Percentiles rank a stretch among this genome's conserved stretches.
These are phyloP conservation scores for Verticillium isaacii DNA, from an alignment of 2,329 filamentous ascomycete genomes.

Conservation along the genomic window DNA sequence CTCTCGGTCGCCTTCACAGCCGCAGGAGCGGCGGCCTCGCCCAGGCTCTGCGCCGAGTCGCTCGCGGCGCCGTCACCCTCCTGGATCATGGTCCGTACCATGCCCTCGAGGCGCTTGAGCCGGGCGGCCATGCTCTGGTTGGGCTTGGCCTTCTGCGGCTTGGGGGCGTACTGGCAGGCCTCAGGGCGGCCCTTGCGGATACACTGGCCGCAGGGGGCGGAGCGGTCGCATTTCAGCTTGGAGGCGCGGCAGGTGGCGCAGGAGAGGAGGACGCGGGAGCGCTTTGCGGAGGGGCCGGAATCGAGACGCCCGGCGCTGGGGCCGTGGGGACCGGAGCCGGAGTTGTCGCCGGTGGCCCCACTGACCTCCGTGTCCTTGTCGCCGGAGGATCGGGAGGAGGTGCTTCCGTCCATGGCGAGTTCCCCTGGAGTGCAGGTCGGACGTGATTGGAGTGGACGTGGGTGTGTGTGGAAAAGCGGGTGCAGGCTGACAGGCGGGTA, in stretches of 20 bases:
- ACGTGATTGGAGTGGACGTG: background rate
- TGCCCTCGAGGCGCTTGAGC: conserved; percentile 49
- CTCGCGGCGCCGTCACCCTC: conserved; percentile 18
- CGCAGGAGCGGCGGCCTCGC: background rate
- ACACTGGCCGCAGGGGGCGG: conserved; percentile 47
- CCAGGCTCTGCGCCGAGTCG: background rate
- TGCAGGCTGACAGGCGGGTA: no score
- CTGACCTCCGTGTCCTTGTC: background rate
- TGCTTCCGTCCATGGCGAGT: conserved; percentile 2
- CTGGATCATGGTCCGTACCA: conserved; percentile 53
- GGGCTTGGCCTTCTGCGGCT: conserved; percentile 33
- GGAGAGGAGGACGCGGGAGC: conserved; percentile 44
- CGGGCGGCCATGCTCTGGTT: conserved; percentile 48
- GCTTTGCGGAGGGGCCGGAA: conserved; percentile 26
- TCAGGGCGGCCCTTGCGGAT: conserved; percentile 41
- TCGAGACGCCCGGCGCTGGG: background rate
- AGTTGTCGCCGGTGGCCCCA: background rate
- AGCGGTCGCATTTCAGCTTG: conserved; percentile 54
- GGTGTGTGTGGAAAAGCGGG: background rate
- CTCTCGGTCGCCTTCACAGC: conserved; percentile 5
- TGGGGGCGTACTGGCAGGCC: conserved; percentile 44
- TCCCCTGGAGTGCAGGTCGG: background rate
- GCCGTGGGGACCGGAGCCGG: background rate
- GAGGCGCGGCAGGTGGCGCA: conserved; percentile 47
- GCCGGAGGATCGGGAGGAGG: background rate